Evolutionary conservation across 495 filamentous ascomycete species (phyloP), one percentile per base, ranked within the genome.

Genomic region (Aspergillus olivimuriae): DNA sequence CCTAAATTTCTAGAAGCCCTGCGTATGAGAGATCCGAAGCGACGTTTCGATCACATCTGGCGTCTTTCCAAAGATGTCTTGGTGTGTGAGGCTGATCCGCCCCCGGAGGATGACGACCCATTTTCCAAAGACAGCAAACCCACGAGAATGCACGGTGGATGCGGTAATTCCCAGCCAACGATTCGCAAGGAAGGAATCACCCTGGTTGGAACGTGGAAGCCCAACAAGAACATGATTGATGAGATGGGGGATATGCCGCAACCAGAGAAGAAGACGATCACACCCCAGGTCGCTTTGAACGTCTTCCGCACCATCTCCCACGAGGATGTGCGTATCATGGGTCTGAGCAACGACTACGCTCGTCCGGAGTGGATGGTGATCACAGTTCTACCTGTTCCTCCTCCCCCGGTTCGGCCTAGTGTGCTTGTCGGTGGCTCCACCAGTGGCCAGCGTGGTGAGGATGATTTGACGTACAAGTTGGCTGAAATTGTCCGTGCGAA

Each of bases 401-500:
- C 92, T 2, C 92, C 92, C 11, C 89, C 92, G 2, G 92, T 99
- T 31, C 85, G 92, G 20, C 92, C 92, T 0, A 95, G 89, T 70
- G 94, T 99, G 51, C 87, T 87, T 7, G 86, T 94, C 65, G 87
- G 96, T 66, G 91, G 91, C 44, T 89, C 86, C 35, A 80, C 77
- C 28, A 83, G 86, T 51, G 92, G 91, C 46, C 75, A 87, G 65
- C 83, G 92, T 35, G 90, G 91, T 57, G 92, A 99, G 62, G 92
- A 99, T 60, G 92, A 99, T 74, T 73, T 99, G 75, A 99, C 92
- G 0, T 97, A 95, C 73, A 99, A 99, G 65, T 72, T 99, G 34
- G 89, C 89, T 50, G 92, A 99, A 66, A 95, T 99, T 58, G 90
- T 99, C 46, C 89, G 92, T 50, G 92, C 94, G 42, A 99, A 97